Evolutionary conservation across 768 basidiomycete genomes (phyloP), one percentile per base, ranked within the genome.

Genomic region (Leccinum olivaceopallidum): DNA sequence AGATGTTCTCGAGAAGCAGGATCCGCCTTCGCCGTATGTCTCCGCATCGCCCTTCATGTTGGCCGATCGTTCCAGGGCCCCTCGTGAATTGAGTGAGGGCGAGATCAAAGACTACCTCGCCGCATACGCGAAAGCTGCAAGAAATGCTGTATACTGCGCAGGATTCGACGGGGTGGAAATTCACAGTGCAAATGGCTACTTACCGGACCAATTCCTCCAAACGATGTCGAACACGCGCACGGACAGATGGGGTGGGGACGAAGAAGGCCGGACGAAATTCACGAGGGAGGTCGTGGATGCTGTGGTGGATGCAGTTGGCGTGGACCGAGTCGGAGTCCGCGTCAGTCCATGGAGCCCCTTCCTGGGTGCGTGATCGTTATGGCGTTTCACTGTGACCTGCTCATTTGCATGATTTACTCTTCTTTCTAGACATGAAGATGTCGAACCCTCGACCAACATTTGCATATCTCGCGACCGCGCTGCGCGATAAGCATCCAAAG

Each of bases 201-300:
- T 49, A 6, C 18, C 24, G 2, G 48, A 49, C 9, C 48, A 49
- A 16, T 37, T 37, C 37, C 14, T 37, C 6, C 37, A 37, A 37
- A 37, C 37, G 37, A 37, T 37, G 37, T 22, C 48, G 18, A 49
- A 49, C 24, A 26, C 22, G 7, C 48, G 48, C 48, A 49, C 22
- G 24, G 22, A 49, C 13, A 13, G 13, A 26, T 26, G 48, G 24
- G 48, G 48, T 24, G 24, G 48, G 3, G 24, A 49, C 24, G 48
- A 89, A 30, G 83, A 87, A 68, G 83, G 81, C 57, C 77, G 90
- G 6, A 74, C 78, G 2, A 77, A 81, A 22, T 89, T 91, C 67
- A 66, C 73, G 0, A 72, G 87, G 5, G 83, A 86, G 60, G 75
- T 37, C 36, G 36, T 37, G 6, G 36, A 37, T 37, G 14, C 36